Conservation (phyloP, 2,329 filamentous ascomycete species). For the Pseudogymnoascus verrucosus region DNA sequence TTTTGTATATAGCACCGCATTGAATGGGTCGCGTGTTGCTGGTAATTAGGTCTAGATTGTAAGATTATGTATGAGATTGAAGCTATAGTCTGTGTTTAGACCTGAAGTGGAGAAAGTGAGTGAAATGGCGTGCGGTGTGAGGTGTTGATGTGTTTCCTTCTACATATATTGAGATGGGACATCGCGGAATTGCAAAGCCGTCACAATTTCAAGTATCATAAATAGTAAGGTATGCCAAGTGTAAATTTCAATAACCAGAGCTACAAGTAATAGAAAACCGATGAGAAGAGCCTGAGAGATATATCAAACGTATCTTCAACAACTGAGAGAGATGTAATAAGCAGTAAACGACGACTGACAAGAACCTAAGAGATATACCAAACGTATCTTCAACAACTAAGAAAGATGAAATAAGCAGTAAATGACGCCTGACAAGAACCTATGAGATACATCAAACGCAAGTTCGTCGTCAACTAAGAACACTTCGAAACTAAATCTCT, state of each 20-base stretch:
- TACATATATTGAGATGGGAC: background rate
- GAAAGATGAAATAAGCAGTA: background rate
- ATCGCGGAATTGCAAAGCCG: too few species aligned
- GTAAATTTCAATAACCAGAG: background rate
- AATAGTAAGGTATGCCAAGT: background rate
- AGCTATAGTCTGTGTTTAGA: background rate
- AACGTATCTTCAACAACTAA: background rate
- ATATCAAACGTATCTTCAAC: background rate
- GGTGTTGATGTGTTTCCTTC: background rate
- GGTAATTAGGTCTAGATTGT: constrained; percentile 5
- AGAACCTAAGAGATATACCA: background rate
- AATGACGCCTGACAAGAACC: background rate
- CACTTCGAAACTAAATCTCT: background rate
- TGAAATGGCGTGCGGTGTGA: background rate
- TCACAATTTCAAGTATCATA: background rate
- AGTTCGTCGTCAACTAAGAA: background rate
- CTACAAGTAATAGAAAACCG: background rate
- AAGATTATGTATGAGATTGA: constrained; percentile 7
- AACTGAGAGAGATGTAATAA: background rate
- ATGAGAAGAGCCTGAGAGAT: background rate
- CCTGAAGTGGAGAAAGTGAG: background rate
- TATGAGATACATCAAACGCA: background rate
- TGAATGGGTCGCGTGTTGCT: background rate
- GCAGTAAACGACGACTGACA: background rate
- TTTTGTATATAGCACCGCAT: constrained; percentile 7